phyloP scores from a whole-genome alignment of 257 asterid species.

The Solanum paucissectum region DNA sequence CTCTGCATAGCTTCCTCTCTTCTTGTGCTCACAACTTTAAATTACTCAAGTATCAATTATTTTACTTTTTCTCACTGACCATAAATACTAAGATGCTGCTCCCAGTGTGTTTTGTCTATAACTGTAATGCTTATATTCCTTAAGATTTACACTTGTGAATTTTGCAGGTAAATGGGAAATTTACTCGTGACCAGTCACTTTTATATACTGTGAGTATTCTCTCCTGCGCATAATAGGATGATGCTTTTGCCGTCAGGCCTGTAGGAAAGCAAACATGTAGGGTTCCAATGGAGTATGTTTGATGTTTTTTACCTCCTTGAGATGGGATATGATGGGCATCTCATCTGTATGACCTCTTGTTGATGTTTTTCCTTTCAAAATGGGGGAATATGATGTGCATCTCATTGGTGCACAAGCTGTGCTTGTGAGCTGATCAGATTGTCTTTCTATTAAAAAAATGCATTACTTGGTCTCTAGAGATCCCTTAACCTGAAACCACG shows the following conservation, averaged over 20 bases:
- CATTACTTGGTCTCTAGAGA: not conserved
- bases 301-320: not conserved
- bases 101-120: not conserved
- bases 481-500: not conserved
- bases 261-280: not conserved
- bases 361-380: not conserved
- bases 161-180: constrained; percentile 88
- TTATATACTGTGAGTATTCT: constrained; percentile 60
- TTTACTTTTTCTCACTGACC: not conserved
- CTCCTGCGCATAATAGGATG: not conserved
- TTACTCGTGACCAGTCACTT: constrained; percentile 66
- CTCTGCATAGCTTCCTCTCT: not conserved
- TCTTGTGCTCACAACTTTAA: not conserved
- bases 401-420: not conserved
- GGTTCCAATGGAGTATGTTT: not conserved
- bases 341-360: not conserved
- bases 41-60: not conserved
- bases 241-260: not conserved
- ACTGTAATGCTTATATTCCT: not conserved
- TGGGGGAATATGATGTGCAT: not conserved
- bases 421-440: not conserved
- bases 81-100: not conserved
- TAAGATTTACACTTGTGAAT: not conserved
- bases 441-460: not conserved
- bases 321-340: not conserved